phyloP scores from a whole-genome alignment of 495 filamentous ascomycete genomes.

The Cladorrhinum samala region DNA sequence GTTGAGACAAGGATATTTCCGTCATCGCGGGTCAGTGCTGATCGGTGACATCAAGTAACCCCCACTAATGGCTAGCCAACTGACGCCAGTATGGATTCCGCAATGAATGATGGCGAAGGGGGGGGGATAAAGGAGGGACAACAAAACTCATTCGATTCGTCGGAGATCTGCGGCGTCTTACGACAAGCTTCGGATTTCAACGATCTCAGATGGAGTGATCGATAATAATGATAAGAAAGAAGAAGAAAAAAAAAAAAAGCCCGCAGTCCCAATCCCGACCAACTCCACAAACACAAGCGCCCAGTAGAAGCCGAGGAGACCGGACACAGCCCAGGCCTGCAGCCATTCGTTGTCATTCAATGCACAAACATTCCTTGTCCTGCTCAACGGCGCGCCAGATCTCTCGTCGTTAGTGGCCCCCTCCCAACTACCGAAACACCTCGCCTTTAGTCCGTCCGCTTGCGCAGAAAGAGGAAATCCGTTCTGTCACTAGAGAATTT shows the following conservation, averaged over 20 bases:
- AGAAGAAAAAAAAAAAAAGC: constrained; percentile 3
- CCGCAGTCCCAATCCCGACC: constrained; percentile 12
- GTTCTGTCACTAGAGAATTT: no score
- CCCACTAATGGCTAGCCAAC: constrained; percentile 3
- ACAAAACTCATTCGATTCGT: no score
- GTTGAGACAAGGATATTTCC: constrained; percentile 3
- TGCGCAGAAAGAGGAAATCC: neutral
- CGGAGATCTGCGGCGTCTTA: no score
- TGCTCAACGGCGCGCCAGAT: neutral
- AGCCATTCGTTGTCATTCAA: neutral
- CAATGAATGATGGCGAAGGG: no score
- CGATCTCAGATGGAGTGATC: neutral
- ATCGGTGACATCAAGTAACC: constrained; percentile 20
- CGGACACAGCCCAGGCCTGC: neutral
- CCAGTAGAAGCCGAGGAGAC: constrained; percentile 1
- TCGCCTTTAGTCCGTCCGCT: neutral
- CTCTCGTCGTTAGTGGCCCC: no score
- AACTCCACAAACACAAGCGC: constrained; percentile 5
- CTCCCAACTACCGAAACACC: neutral
- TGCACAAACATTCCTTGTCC: neutral
- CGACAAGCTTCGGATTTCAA: no score
- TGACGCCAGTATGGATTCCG: constrained; percentile 1
- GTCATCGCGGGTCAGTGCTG: constrained; percentile 4
- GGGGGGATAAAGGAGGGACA: constrained; percentile 1
- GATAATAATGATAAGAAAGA: neutral